Conservation (phyloP, 768 basidiomycete species). For the Phaeolepiota aurea region DNA sequence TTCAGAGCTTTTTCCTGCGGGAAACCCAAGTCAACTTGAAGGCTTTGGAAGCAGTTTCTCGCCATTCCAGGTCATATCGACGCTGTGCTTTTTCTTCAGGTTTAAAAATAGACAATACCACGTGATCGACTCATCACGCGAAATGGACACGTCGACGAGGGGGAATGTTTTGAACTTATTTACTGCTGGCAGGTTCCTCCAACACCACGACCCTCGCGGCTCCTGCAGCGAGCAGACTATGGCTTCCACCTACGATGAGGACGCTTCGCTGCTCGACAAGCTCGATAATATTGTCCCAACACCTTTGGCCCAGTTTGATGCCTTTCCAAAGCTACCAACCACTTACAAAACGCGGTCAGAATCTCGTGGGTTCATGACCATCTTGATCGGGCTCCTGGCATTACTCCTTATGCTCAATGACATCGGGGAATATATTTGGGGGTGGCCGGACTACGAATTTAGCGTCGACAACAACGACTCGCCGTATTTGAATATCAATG, state of each 20-base stretch:
- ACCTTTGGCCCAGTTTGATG: constrained; percentile 71
- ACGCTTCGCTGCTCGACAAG: constrained; percentile 40
- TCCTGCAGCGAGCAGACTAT: neutral
- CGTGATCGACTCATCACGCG: neutral
- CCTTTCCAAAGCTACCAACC: constrained; percentile 78
- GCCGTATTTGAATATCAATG: constrained; percentile 73
- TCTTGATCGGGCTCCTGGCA: constrained; percentile 59
- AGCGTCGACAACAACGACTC: constrained; percentile 62
- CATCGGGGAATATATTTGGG: constrained; percentile 86
- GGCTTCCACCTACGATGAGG: neutral
- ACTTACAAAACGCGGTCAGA: constrained; percentile 76
- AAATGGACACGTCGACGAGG: neutral
- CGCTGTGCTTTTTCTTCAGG: too few species aligned
- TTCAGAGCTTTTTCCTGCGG: too few species aligned
- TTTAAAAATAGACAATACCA: too few species aligned
- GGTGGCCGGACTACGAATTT: constrained; percentile 88
- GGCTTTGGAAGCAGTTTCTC: too few species aligned
- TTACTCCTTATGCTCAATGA: constrained; percentile 81
- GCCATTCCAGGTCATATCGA: too few species aligned
- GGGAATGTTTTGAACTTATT: neutral
- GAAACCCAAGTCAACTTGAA: too few species aligned
- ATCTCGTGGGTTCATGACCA: constrained; percentile 73
- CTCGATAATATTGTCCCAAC: constrained; percentile 58
- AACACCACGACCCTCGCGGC: neutral
- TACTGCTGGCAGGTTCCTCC: neutral